Percentiles rank a stretch among this genome's conserved stretches.
These are phyloP conservation scores for Cryptococcus sp. DNA, from an alignment of 1,284 basidiomycete species.

Conservation along the genomic window DNA sequence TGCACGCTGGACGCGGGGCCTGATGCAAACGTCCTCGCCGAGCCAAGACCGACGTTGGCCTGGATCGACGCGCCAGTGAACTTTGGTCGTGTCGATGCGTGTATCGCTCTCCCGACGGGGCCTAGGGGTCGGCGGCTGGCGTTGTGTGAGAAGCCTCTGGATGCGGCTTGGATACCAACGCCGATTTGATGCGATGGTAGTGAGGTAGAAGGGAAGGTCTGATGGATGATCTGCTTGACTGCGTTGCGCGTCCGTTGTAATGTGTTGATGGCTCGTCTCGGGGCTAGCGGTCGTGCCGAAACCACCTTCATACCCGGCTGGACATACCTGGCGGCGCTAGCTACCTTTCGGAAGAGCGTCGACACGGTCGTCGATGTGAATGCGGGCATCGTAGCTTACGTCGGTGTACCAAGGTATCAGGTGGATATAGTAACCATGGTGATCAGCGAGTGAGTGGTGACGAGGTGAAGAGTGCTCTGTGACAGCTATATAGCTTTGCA, in stretches of 20 bases:
- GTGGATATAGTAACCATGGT: neutral
- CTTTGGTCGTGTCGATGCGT: slow-evolving; percentile 13
- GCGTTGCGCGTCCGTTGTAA: slow-evolving; percentile 10
- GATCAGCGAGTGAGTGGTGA: neutral
- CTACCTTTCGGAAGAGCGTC: slow-evolving; percentile 25
- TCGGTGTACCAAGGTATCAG: neutral
- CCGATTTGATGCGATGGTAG: slow-evolving; percentile 22
- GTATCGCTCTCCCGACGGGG: slow-evolving; percentile 17
- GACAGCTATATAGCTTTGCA: neutral
- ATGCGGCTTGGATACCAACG: slow-evolving; percentile 13
- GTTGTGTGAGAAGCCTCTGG: slow-evolving; percentile 6
- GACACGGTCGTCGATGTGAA: slow-evolving; percentile 29
- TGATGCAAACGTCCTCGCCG: slow-evolving; percentile 37
- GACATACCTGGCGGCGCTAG: slow-evolving; percentile 19
- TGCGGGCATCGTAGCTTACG: slow-evolving; percentile 26
- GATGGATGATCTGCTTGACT: slow-evolving; percentile 17
- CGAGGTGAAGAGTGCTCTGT: neutral
- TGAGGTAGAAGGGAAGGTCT: slow-evolving; percentile 31
- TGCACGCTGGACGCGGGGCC: slow-evolving; percentile 22
- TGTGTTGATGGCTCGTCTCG: slow-evolving; percentile 13
- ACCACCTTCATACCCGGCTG: slow-evolving; percentile 4
- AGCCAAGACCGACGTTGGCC: slow-evolving; percentile 38
- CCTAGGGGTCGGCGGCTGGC: slow-evolving; percentile 7
- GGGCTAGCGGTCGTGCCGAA: neutral
- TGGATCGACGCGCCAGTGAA: slow-evolving; percentile 28